Percentiles rank a stretch among this genome's conserved stretches.
phyloP scores from a whole-genome alignment of 1,284 basidiomycete species.

The Hymenochaete sp. region DNA sequence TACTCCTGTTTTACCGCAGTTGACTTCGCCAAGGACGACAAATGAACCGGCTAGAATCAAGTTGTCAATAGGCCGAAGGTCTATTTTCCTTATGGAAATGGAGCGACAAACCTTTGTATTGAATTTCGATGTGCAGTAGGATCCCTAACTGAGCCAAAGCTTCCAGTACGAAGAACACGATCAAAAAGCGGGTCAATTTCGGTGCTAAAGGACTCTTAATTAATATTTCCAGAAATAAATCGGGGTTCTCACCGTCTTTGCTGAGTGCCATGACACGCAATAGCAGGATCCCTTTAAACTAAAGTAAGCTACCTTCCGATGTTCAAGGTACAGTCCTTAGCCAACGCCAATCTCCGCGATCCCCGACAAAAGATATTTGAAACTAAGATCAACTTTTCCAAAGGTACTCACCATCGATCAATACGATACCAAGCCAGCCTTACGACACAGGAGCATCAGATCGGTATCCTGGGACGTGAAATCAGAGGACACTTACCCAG shows the following conservation, averaged over 20 bases:
- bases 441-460: too few species aligned
- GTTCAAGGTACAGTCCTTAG: too few species aligned
- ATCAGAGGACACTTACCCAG: not conserved
- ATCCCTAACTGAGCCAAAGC: not conserved
- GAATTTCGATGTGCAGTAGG: constrained; percentile 4
- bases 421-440: constrained; percentile 8
- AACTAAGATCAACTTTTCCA: too few species aligned
- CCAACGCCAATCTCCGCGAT: too few species aligned
- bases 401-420: constrained; percentile 8
- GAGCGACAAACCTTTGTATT: not conserved
- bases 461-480: too few species aligned
- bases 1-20: not conserved
- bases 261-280: constrained; percentile 8
- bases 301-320: not conserved
- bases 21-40: not conserved
- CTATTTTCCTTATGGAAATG: not conserved
- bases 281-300: constrained; percentile 3
- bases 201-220: not conserved
- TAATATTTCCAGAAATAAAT: not conserved
- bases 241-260: not conserved
- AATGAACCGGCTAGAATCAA: not conserved
- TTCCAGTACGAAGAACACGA: constrained; percentile 3
- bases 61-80: too few species aligned
- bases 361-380: too few species aligned
- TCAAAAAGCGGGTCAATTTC: not conserved